Evolutionary conservation across 352 stramenopile species (phyloP).

Genomic region (Globisporangium parvum): DNA sequence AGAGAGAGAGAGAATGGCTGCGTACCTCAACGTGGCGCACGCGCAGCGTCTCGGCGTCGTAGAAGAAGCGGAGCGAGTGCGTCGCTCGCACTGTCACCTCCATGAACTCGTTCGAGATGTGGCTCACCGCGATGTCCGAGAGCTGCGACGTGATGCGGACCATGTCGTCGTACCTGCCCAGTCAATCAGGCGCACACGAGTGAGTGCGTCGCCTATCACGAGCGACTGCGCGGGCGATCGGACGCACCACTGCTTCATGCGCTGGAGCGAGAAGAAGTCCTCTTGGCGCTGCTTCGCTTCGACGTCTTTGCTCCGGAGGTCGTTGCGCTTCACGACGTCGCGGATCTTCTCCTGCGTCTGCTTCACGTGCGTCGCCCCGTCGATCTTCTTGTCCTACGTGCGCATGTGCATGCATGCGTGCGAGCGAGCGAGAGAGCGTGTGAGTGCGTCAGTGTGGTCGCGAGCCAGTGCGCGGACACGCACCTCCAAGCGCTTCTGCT

Average conservation of each 20-base stretch:
- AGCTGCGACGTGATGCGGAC: slow-evolving; percentile 43
- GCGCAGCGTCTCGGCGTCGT: slow-evolving; percentile 41
- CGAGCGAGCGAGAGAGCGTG: no score
- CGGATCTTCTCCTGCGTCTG: slow-evolving; percentile 49
- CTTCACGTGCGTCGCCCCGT: slow-evolving; percentile 63
- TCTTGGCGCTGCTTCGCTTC: slow-evolving; percentile 71
- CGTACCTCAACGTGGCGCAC: slow-evolving; percentile 61
- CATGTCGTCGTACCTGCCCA: slow-evolving; percentile 59
- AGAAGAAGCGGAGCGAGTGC: slow-evolving; percentile 53
- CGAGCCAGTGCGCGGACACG: no score
- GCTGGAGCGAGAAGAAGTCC: slow-evolving; percentile 56
- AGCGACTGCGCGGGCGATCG: no score
- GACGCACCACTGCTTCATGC: slow-evolving; percentile 69
- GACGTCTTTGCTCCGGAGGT: slow-evolving; percentile 56
- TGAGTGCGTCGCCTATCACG: neutral
- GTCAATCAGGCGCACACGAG: neutral
- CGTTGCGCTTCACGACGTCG: slow-evolving; percentile 59
- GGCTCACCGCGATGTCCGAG: slow-evolving; percentile 48
- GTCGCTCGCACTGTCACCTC: slow-evolving; percentile 49
- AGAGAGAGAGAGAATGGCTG: no score
- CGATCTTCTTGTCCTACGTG: slow-evolving; percentile 72
- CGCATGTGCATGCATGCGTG: no score
- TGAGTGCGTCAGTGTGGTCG: no score
- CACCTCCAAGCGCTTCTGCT: slow-evolving; percentile 59
- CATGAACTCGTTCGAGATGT: slow-evolving; percentile 51